Percentiles rank a stretch among this genome's conserved stretches.
Conservation (phyloP, 352 stramenopile species). For the Pythium brachiatum region DNA sequence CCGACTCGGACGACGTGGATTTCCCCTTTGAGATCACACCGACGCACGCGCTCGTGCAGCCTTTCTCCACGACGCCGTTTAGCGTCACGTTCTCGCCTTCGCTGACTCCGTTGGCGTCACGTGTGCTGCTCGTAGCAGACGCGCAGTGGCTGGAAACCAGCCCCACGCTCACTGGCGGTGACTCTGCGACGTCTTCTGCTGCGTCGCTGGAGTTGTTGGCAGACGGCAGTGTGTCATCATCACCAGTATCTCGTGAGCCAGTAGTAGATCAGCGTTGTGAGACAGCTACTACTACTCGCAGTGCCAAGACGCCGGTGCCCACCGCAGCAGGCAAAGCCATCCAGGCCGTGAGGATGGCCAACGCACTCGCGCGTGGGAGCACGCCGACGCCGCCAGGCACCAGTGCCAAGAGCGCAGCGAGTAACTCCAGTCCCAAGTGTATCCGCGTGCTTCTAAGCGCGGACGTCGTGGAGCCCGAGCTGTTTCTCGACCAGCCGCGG, state of each 20-base stretch:
- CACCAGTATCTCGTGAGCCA: not conserved
- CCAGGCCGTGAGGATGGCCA: slow-evolving; percentile 61
- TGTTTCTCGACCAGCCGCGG: slow-evolving; percentile 51
- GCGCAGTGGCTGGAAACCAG: slow-evolving; percentile 44
- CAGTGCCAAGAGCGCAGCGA: not conserved
- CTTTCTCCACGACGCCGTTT: slow-evolving; percentile 42
- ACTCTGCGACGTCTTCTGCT: not conserved
- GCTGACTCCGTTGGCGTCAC: slow-evolving; percentile 12
- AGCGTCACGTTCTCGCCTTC: slow-evolving; percentile 50
- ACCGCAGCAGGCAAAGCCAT: slow-evolving; percentile 65
- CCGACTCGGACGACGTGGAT: slow-evolving; percentile 25
- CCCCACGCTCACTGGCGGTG: not conserved
- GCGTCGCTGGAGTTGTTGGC: not conserved
- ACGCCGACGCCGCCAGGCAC: not conserved
- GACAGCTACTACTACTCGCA: too few relatives aligned
- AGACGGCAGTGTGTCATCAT: not conserved
- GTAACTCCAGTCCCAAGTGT: slow-evolving; percentile 40
- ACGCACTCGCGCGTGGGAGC: slow-evolving; percentile 40
- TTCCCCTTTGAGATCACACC: slow-evolving; percentile 43
- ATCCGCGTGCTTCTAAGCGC: slow-evolving; percentile 57
- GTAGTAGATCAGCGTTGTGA: slow-evolving; percentile 10
- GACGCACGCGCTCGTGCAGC: slow-evolving; percentile 20
- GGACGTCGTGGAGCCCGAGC: slow-evolving; percentile 58
- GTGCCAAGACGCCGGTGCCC: not conserved
- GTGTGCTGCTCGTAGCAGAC: slow-evolving; percentile 59